phyloP scores from a whole-genome alignment of 805 yeast genomes.

The Suhomyces prunicola region DNA sequence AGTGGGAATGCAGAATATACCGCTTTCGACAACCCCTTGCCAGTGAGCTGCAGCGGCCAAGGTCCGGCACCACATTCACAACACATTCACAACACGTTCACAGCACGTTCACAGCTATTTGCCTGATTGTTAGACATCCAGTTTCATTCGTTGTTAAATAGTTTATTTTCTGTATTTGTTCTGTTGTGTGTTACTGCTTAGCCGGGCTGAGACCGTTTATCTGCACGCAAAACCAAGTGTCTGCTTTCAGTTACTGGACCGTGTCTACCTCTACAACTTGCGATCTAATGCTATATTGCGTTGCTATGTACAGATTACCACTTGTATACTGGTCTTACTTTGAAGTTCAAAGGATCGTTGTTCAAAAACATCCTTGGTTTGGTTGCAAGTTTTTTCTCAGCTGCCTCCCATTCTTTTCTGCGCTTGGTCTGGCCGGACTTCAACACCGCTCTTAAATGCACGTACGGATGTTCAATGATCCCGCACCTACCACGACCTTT shows the following conservation, averaged over 20 bases:
- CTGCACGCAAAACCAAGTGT: not conserved
- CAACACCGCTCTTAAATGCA: constrained; percentile 77
- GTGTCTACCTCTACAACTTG: not conserved
- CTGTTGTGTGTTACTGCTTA: not conserved
- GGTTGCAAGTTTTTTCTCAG: constrained; percentile 42
- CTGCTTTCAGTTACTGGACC: not conserved
- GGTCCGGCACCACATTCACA: not conserved
- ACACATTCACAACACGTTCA: not conserved
- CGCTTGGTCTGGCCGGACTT: constrained; percentile 62
- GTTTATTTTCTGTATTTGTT: not conserved
- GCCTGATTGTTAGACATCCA: not conserved
- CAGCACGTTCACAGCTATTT: too few relatives aligned
- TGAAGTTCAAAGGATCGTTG: constrained; percentile 43
- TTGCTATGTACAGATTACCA: constrained; percentile 26
- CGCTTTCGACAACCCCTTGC: not conserved
- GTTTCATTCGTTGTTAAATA: not conserved
- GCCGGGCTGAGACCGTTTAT: not conserved
- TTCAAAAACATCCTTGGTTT: constrained; percentile 53
- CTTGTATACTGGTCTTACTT: constrained; percentile 38
- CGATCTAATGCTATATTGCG: not conserved
- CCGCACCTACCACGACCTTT: constrained; percentile 94
- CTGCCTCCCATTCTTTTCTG: constrained; percentile 59
- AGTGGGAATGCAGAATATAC: too few relatives aligned
- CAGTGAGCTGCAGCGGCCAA: not conserved
- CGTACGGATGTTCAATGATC: constrained; percentile 66